Evolutionary conservation across 2,329 filamentous ascomycete species (phyloP), one percentile per base, ranked within the genome.

Genomic region (Botrytis deweyae): DNA sequence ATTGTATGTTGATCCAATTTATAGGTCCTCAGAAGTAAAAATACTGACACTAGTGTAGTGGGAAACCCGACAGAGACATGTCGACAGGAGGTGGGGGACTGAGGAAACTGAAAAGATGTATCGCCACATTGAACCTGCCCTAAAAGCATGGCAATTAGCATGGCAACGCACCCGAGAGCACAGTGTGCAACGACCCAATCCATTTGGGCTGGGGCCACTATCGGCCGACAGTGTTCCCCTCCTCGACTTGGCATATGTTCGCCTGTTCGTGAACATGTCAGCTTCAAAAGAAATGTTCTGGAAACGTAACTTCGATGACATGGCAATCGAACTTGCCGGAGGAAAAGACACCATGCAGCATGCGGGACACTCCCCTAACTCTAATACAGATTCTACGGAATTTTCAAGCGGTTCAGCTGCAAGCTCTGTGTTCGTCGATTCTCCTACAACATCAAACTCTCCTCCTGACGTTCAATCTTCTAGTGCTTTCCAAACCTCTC

Each of bases 51-150:
- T 16, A 33, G 33, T 40, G 42, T 44, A 72, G 70, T 98, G 96
- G 96, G 95, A 98, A 83, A 98, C 95, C 0, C 88, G 95, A 38
- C 95, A 97, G 82, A 88, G 94, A 70, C 95, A 98, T 78, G 91
- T 95, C 78, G 94, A 93, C 78, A 91, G 94, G 76, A 87, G 94
- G 67, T 98, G 95, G 95, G 97, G 94, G 2, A 90, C 91, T 49
- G 92, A 95, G 77, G 95, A 98, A 82, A 97, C 94, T 0, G 95
- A 98, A 78, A 94, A 94, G 76, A 97, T 98, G 94, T 95, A 98
- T 81, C 89, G 92, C 2, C 94, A 97, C 80, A 97, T 98, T 74
- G 95, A 98, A 82, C 95, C 95, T 18, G 95, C 95, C 3, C 85
- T 99, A 75, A 92, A 94, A 81, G 95, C 95, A 12, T 99, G 96